Percentiles rank a stretch among this genome's conserved stretches.
phyloP scores from a whole-genome alignment of 176 grass and related monocot species.

The Carex cristatella region DNA sequence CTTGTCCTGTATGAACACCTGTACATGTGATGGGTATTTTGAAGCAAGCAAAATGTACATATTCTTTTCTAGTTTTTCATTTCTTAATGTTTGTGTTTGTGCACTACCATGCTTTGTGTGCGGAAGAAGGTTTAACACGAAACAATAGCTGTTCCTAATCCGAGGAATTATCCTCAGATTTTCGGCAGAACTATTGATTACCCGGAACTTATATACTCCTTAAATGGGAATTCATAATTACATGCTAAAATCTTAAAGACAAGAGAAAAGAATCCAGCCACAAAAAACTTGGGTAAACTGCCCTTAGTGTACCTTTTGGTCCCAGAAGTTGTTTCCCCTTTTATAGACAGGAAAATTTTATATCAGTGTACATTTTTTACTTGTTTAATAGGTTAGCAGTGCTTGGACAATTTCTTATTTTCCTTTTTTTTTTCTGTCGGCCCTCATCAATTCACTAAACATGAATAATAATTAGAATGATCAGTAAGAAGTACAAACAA shows the following conservation, averaged over 20 bases:
- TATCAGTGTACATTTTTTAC: neutral
- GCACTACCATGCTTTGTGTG: neutral
- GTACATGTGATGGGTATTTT: neutral
- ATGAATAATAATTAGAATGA: neutral
- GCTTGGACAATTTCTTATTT: neutral
- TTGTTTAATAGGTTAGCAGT: too few species aligned
- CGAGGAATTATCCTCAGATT: neutral
- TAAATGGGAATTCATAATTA: neutral
- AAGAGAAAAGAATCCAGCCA: neutral
- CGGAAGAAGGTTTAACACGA: neutral
- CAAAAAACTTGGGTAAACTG: neutral
- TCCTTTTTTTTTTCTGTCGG: neutral
- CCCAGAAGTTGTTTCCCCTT: neutral
- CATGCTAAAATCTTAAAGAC: neutral
- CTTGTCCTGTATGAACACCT: neutral
- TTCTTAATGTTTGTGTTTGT: neutral
- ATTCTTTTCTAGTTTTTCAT: neutral
- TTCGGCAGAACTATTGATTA: neutral
- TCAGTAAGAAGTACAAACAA: constrained; percentile 15
- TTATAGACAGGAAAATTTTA: neutral
- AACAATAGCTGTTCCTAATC: neutral
- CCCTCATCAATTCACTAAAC: neutral
- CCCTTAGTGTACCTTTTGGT: neutral
- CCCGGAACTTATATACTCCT: neutral
- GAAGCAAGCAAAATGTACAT: neutral